phyloP scores from a whole-genome alignment of 208 protist genomes.

The Naegleria lovaniensis region DNA sequence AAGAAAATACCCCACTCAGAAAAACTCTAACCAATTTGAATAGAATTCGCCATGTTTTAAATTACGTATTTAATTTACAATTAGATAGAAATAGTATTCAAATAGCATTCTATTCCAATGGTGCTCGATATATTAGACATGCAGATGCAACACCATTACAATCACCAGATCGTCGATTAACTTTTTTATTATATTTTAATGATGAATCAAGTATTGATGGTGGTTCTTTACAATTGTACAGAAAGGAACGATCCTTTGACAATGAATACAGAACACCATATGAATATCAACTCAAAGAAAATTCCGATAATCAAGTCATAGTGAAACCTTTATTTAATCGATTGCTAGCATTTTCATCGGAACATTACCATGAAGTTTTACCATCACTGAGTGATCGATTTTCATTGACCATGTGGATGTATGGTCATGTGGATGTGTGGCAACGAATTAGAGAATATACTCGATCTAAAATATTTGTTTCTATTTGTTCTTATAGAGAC shows the following conservation, averaged over 20 bases:
- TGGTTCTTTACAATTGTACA: not conserved
- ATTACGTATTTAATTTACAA: not conserved
- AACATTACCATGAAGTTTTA: slow-evolving; percentile 9
- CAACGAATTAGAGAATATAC: not conserved
- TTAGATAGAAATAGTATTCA: not conserved
- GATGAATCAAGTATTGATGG: not conserved
- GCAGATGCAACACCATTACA: not conserved
- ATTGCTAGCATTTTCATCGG: not conserved
- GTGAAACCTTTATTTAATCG: not conserved
- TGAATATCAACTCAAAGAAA: not conserved
- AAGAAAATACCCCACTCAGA: not conserved
- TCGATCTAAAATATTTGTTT: not conserved
- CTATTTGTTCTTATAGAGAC: slow-evolving; percentile 12
- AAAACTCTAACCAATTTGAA: not conserved
- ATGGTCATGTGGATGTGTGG: not conserved
- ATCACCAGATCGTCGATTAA: not conserved
- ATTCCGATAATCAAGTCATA: not conserved
- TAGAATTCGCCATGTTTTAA: not conserved
- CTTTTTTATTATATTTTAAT: not conserved
- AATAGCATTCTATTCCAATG: not conserved
- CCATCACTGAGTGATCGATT: not conserved
- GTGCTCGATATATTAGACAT: not conserved
- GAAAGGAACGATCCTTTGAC: not conserved
- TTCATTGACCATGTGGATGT: not conserved
- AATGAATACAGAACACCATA: not conserved